Conservation (phyloP, 140 eudicot species). For the Ambrosia hybrid region DNA sequence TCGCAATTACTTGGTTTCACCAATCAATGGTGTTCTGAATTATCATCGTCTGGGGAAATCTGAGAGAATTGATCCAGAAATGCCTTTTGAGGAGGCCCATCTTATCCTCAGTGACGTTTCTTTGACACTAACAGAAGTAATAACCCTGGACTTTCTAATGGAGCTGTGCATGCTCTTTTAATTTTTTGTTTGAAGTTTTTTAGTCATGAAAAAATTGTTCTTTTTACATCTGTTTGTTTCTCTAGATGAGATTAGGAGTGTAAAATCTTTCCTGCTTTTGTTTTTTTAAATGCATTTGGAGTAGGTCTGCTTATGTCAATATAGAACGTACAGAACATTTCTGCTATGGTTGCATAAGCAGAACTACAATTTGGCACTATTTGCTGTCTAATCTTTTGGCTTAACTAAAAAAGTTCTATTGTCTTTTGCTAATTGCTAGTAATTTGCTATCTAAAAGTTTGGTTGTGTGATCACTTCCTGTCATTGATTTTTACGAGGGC, state of each 20-base stretch:
- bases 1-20: constrained; percentile 83
- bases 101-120: constrained; percentile 75
- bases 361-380: too few relatives aligned
- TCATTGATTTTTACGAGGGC: constrained; percentile 6
- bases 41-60: constrained; percentile 90
- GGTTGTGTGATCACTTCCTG: constrained; percentile 7
- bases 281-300: neutral
- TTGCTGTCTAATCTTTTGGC: neutral
- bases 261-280: constrained; percentile 11
- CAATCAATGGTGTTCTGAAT: constrained; percentile 85
- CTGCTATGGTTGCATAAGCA: too few relatives aligned
- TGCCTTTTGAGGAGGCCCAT: constrained; percentile 92
- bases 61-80: constrained; percentile 72
- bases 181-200: constrained; percentile 4
- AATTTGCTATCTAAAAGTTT: constrained; percentile 2
- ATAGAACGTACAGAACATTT: too few relatives aligned
- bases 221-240: neutral
- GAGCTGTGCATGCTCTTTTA: constrained; percentile 15
- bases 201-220: neutral
- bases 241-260: constrained; percentile 16
- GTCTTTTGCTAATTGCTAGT: constrained; percentile 3
- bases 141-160: constrained; percentile 10
- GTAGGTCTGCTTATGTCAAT: too few relatives aligned
- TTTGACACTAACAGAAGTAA: constrained; percentile 85
- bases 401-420: neutral